Conservation (phyloP, 2,329 filamentous ascomycete species). For the Colletotrichum salicis region DNA sequence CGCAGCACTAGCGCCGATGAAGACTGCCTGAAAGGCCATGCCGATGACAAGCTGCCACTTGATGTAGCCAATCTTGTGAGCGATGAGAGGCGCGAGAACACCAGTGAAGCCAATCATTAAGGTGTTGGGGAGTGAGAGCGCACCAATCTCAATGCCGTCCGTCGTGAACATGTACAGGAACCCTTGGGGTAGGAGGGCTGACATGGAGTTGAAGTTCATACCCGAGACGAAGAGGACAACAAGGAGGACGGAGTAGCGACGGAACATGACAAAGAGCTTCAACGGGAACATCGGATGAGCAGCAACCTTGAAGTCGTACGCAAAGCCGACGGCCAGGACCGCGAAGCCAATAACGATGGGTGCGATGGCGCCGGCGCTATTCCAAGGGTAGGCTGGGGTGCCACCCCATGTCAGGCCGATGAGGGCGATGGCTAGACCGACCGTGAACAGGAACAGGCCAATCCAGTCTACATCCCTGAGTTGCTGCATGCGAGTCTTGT, state of each 20-base stretch:
- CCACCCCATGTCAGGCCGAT: conserved; percentile 39
- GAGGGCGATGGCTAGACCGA: conserved; percentile 38
- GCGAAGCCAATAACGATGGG: conserved; percentile 38
- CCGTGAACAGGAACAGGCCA: conserved; percentile 39
- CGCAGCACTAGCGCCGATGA: conserved; percentile 42
- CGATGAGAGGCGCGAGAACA: conserved; percentile 42
- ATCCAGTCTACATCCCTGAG: conserved; percentile 45
- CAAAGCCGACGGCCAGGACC: conserved; percentile 36
- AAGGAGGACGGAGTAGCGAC: conserved; percentile 44
- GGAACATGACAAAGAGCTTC: conserved; percentile 42
- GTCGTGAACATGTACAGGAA: conserved; percentile 46
- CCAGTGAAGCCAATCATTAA: conserved; percentile 27
- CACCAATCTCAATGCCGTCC: conserved; percentile 42
- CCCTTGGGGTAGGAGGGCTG: conserved; percentile 42
- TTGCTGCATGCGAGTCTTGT: conserved; percentile 43
- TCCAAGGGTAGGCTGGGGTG: conserved; percentile 28
- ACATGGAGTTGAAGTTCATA: conserved; percentile 44
- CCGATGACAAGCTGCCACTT: conserved; percentile 44
- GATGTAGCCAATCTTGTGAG: conserved; percentile 45
- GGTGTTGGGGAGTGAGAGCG: conserved; percentile 22
- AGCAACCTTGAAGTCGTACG: conserved; percentile 40
- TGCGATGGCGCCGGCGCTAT: conserved; percentile 33
- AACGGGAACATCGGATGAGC: conserved; percentile 41
- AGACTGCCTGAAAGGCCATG: conserved; percentile 43
- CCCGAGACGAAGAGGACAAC: conserved; percentile 45